Evolutionary conservation across 768 basidiomycete genomes (phyloP).

Genomic region (Panaeolus papilionaceus): DNA sequence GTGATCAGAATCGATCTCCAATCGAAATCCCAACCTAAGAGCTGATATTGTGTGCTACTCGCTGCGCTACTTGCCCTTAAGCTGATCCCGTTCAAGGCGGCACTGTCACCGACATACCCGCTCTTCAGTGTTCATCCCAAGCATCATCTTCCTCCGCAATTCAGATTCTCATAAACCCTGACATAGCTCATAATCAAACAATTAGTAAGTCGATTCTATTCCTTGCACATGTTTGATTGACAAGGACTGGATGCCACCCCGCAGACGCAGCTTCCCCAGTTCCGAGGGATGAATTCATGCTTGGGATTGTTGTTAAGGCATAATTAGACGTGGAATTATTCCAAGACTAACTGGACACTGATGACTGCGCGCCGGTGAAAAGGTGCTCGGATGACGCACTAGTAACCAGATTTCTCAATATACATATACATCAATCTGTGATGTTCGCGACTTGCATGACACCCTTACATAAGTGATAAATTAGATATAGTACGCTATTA

Average conservation of each 20-base stretch:
- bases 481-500: background rate
- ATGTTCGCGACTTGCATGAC: background rate
- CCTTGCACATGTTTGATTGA: background rate
- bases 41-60: background rate
- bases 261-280: conserved; percentile 2
- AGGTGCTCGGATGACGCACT: too few species aligned
- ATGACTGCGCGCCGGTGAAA: background rate
- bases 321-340: background rate
- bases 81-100: background rate
- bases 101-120: background rate
- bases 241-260: background rate
- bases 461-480: background rate
- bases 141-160: background rate
- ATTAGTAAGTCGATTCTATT: background rate
- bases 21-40: background rate
- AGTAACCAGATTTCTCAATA: too few species aligned
- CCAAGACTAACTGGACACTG: background rate
- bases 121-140: background rate
- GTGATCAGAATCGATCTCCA: background rate
- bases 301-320: background rate
- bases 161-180: background rate
- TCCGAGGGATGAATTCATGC: background rate
- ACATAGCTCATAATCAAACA: background rate
- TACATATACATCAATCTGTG: background rate
- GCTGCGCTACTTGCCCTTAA: background rate